Conservation (phyloP, 140 eudicot genomes). For the Stevia rebaudiana region DNA sequence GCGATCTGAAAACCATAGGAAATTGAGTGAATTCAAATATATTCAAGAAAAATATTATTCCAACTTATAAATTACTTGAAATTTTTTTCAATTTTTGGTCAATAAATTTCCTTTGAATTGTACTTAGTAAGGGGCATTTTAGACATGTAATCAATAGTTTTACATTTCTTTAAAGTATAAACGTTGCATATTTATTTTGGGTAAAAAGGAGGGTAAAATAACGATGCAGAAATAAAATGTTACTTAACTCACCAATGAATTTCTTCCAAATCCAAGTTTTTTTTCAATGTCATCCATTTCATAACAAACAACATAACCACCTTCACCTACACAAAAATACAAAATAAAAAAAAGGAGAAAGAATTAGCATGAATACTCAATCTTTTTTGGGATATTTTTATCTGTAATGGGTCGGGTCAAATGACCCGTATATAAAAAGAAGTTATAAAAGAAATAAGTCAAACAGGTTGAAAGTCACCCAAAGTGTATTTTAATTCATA, state of each 20-base stretch:
- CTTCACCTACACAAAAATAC: slow-evolving; percentile 52
- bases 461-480: not conserved
- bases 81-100: not conserved
- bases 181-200: too few species aligned
- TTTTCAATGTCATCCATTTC: slow-evolving; percentile 93
- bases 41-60: not conserved
- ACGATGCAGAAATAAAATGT: not conserved
- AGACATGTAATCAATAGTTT: not conserved
- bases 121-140: not conserved
- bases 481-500: not conserved
- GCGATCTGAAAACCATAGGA: slow-evolving; percentile 53
- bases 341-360: not conserved
- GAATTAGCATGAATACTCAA: not conserved
- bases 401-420: not conserved
- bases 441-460: not conserved
- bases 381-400: not conserved
- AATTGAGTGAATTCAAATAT: slow-evolving; percentile 11
- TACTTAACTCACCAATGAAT: slow-evolving; percentile 66
- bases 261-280: slow-evolving; percentile 89
- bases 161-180: too few species aligned
- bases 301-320: slow-evolving; percentile 93
- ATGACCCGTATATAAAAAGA: not conserved
- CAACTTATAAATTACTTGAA: not conserved
- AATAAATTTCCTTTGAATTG: not conserved
- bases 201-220: too few species aligned